These are phyloP conservation scores for Pisolithus microcarpus DNA, from an alignment of 768 basidiomycete genomes.

Conservation along the genomic window DNA sequence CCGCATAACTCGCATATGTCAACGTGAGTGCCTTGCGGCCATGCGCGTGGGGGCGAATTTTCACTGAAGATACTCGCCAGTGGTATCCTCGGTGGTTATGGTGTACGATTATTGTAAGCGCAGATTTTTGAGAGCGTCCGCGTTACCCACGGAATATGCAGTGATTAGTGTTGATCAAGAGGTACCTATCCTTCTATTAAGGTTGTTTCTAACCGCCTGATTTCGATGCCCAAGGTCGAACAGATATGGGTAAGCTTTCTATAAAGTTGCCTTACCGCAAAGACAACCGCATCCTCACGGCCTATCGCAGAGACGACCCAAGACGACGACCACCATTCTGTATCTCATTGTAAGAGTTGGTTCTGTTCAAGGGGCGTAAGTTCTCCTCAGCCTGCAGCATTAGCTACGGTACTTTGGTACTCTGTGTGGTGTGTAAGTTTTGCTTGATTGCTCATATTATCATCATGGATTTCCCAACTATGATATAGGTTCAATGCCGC, in stretches of 20 bases:
- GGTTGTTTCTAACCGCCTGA: background rate
- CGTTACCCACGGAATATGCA: background rate
- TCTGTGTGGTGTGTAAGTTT: background rate
- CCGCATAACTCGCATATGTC: background rate
- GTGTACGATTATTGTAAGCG: background rate
- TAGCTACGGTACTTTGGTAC: background rate
- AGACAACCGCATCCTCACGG: background rate
- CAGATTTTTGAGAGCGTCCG: background rate
- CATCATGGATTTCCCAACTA: background rate
- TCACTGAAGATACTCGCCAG: background rate
- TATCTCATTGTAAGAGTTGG: background rate
- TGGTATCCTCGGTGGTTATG: background rate
- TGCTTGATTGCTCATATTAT: background rate
- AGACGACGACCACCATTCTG: background rate
- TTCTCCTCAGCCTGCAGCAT: background rate
- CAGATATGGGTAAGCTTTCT: background rate
- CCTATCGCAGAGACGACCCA: background rate
- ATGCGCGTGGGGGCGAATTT: background rate
- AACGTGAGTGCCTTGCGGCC: background rate
- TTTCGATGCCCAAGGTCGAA: background rate
- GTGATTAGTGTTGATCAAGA: background rate
- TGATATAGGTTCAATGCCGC: background rate
- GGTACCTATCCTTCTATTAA: background rate
- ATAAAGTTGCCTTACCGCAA: background rate
- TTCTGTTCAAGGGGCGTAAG: background rate